Evolutionary conservation across 169 alveolate genomes (phyloP), one percentile per base, ranked within the genome.

Genomic region (Babesia bigemina): DNA sequence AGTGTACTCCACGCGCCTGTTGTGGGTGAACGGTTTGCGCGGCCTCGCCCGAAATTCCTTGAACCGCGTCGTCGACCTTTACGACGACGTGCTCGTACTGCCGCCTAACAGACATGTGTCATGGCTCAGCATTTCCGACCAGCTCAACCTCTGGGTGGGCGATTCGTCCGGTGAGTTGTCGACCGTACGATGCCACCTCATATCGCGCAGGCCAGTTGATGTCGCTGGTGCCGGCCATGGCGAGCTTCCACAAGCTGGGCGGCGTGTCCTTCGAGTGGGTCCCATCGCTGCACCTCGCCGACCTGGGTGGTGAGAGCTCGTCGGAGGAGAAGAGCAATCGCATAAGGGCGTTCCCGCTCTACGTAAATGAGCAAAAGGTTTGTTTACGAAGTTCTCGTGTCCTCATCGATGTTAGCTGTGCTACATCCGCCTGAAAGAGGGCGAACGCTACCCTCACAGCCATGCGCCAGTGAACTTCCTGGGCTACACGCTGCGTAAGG

Each of bases 11-110:
- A 70, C 70, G 17, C 77, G 85, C 11, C 50, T 81, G 29, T 48
- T 81, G 48, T 73, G 88, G 84, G 53, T 81, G 10, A 81, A 81
- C 55, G 88, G 88, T 11, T 19, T 72, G 49, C 44, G 83, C 9
- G 85, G 88, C 14, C 79, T 81, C 16, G 67, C 85, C 7, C 57
- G 70, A 9, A 73, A 81, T 39, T 53, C 72, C n/a, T 21, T 63
- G 13, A 42, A 44, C 36, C 57, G 83, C 19, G 52, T 72, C 7
- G 75, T 81, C 8, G 56, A 52, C 36, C 63, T 81, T 14, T 66
- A 81, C 66, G 70, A 71, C 26, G 88, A 81, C 45, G 39, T 65
- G 24, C 63, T 81, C 49, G 76, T 67, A 0, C 29, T 67, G 33
- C 70, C 76, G 22, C 49, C 48, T 62, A 59, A 49, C 12, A 33